phyloP scores from a whole-genome alignment of 331 rosid species.

The Stylosanthes scabra region DNA sequence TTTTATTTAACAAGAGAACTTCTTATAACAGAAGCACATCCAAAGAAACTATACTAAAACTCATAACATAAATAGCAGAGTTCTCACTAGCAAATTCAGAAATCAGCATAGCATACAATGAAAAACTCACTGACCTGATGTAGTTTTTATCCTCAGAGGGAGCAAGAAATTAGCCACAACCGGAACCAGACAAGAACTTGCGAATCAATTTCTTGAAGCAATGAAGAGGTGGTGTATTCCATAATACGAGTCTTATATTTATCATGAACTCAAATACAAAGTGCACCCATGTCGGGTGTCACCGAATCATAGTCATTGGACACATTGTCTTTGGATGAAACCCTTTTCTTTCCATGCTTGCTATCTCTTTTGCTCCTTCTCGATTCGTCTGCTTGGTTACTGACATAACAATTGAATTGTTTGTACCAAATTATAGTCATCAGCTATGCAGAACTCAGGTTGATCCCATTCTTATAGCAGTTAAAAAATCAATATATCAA shows the following conservation, averaged over 20 bases:
- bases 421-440: conserved; percentile 8
- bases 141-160: conserved; percentile 23
- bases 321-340: conserved; percentile 44
- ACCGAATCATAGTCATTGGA: conserved; percentile 47
- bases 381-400: conserved; percentile 59
- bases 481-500: conserved; percentile 8
- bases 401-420: conserved; percentile 44
- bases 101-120: conserved; percentile 14
- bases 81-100: not conserved
- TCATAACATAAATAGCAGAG: conserved; percentile 3
- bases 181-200: conserved; percentile 25
- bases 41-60: too few species aligned
- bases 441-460: conserved; percentile 3
- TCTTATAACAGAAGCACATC: too few species aligned
- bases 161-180: conserved; percentile 34
- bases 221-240: conserved; percentile 7
- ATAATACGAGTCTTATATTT: conserved; percentile 40
- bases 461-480: conserved; percentile 20
- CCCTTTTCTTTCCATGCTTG: conserved; percentile 62
- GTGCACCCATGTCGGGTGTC: conserved; percentile 85
- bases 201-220: conserved; percentile 27
- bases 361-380: conserved; percentile 61
- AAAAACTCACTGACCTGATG: conserved; percentile 36
- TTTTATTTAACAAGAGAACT: too few species aligned
- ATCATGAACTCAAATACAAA: conserved; percentile 66